Evolutionary conservation across 805 yeast species (phyloP), one percentile per base, ranked within the genome.

Genomic region (Starmerella lactis-condensi): DNA sequence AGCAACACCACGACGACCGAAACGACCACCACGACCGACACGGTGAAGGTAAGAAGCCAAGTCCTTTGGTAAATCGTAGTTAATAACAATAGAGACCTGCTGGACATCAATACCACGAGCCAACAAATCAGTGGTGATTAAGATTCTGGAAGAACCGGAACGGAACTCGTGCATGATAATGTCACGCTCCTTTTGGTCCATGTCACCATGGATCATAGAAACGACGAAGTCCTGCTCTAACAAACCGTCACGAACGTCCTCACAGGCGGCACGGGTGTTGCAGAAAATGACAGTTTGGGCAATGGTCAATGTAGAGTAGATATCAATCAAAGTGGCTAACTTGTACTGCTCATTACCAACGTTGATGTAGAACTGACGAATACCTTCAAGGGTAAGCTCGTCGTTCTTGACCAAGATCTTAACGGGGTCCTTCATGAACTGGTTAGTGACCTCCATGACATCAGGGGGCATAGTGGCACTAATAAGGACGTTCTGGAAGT

Each of bases 51-150:
- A 85, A 64, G 79, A 83, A 59, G 83, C 94, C 57, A 76, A 72
- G 62, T 75, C 76, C 44, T 70, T 65, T 26, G 95, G 95, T 47
- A 83, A 61, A 58, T 83, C 96, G 62, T 81, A 83, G 65, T 83
- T 83, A 44, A 83, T 78, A 41, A 83, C 96, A 45, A 85, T 66
- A 20, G 93, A 81, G 35, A 83, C 93, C 62, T 83, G 96, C 62
- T 83, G 96, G 33, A 83, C 94, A 61, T 83, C 96, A 44, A 83
- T 83, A 59, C 96, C 96, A 61, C 96, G 72, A 23, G 96, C 95
- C 72, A 83, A 79, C 42, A 83, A 77, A 58, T 83, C 95, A 33
- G 96, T 83, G 22, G 93, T 69, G 44, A 83, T 85, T 51, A 85
- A 64, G 32, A 85, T 85, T 54, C 96, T 70, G 22, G 95, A 79